phyloP scores from a whole-genome alignment of 441 rosid species.

The Euphorbia corollata region DNA sequence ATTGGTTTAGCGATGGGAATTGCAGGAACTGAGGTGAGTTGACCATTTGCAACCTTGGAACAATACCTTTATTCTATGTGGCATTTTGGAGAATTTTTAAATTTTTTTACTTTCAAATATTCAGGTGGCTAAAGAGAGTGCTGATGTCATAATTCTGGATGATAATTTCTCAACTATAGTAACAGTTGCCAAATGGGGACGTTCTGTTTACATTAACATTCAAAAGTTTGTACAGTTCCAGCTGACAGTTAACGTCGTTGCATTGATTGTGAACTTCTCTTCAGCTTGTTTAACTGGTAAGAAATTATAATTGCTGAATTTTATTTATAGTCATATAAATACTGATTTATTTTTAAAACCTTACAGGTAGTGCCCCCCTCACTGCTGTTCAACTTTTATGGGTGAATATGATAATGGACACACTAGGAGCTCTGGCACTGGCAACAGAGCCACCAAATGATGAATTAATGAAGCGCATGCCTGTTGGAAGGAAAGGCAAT shows the following conservation, averaged over 20 bases:
- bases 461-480: conserved; percentile 55
- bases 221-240: conserved; percentile 58
- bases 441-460: conserved; percentile 69
- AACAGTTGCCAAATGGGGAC: conserved; percentile 47
- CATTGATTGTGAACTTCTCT: conserved; percentile 51
- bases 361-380: conserved; percentile 57
- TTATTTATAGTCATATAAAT: not conserved
- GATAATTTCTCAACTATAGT: conserved; percentile 47
- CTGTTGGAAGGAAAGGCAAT: conserved; percentile 62
- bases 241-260: conserved; percentile 52
- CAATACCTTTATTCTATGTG: too few relatives aligned
- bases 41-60: too few relatives aligned
- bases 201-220: conserved; percentile 51
- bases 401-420: conserved; percentile 88
- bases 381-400: conserved; percentile 75
- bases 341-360: not conserved
- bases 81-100: too few relatives aligned
- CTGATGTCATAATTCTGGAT: conserved; percentile 50
- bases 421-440: conserved; percentile 73
- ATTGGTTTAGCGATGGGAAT: conserved; percentile 63
- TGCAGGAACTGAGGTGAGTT: conserved; percentile 46
- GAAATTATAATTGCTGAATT: conserved; percentile 6
- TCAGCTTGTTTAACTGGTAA: conserved; percentile 65
- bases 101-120: too few relatives aligned
- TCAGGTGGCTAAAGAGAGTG: conserved; percentile 62